These are phyloP conservation scores for Tripterygium wilfordii DNA, from an alignment of 177 flowering plant species.

Conservation along the genomic window DNA sequence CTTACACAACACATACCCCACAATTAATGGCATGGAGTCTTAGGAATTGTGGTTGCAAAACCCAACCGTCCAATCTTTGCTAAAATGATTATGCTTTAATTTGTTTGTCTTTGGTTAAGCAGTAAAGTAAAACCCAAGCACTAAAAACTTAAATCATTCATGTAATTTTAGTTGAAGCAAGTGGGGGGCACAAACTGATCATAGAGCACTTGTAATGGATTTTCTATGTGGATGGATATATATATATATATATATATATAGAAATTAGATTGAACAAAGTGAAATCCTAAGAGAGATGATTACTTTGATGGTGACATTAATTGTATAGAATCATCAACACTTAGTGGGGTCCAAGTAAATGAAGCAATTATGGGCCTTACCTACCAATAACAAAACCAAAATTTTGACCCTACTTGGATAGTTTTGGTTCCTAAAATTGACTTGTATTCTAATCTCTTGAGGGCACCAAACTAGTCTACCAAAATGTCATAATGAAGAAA, in stretches of 20 bases:
- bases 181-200: slow-evolving; percentile 14
- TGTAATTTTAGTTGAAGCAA: slow-evolving; percentile 12
- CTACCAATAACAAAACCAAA: too few relatives aligned
- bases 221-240: slow-evolving; percentile 8
- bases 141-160: slow-evolving; percentile 15
- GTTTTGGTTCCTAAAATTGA: too few relatives aligned
- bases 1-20: slow-evolving; percentile 7
- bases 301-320: not conserved
- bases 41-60: slow-evolving; percentile 15
- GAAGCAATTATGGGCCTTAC: too few relatives aligned
- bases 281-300: not conserved
- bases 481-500: too few relatives aligned
- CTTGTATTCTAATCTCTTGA: too few relatives aligned
- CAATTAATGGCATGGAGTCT: slow-evolving; percentile 8
- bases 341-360: too few relatives aligned
- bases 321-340: not conserved
- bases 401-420: too few relatives aligned
- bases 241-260: too few relatives aligned
- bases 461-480: too few relatives aligned
- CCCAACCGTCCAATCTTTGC: slow-evolving; percentile 14
- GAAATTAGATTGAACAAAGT: slow-evolving; percentile 1
- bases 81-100: slow-evolving; percentile 8
- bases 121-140: slow-evolving; percentile 12
- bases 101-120: not conserved
- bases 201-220: not conserved